phyloP scores from a whole-genome alignment of 163 green algal species.

The Chlamydomonas reinhardtii region DNA sequence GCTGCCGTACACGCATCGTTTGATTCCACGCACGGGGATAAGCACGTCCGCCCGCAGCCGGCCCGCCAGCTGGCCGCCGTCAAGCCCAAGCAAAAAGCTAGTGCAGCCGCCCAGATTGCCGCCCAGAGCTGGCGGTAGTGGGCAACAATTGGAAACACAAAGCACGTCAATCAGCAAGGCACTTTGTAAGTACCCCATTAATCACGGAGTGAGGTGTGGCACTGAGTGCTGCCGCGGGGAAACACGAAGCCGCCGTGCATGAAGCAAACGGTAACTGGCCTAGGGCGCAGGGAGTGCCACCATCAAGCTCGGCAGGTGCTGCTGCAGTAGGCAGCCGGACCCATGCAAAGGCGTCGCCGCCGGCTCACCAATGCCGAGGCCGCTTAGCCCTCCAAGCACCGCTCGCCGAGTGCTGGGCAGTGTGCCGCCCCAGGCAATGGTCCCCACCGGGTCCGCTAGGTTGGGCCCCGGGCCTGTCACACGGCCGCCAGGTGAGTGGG shows the following conservation, averaged over 20 bases:
- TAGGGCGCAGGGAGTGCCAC: no score
- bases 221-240: no score
- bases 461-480: slow-evolving; percentile 8
- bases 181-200: no score
- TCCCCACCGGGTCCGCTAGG: slow-evolving; percentile 35
- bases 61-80: slow-evolving; percentile 72
- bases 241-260: no score
- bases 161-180: no score
- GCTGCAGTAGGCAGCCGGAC: no score
- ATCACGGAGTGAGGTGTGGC: no score
- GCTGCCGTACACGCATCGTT: slow-evolving; percentile 77
- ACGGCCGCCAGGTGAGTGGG: no score
- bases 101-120: slow-evolving; percentile 86
- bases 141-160: no score
- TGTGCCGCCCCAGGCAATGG: slow-evolving; percentile 42
- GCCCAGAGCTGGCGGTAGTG: slow-evolving; percentile 70
- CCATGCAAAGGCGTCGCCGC: not conserved
- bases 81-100: slow-evolving; percentile 76
- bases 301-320: no score
- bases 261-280: no score
- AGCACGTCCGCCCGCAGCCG: slow-evolving; percentile 74
- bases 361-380: slow-evolving; percentile 26
- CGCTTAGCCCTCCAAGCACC: slow-evolving; percentile 12
- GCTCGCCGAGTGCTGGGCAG: slow-evolving; percentile 33
- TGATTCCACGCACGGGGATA: slow-evolving; percentile 75